phyloP scores from a whole-genome alignment of 139 green algal species.

The Deuterostichococcus epilithicus region DNA sequence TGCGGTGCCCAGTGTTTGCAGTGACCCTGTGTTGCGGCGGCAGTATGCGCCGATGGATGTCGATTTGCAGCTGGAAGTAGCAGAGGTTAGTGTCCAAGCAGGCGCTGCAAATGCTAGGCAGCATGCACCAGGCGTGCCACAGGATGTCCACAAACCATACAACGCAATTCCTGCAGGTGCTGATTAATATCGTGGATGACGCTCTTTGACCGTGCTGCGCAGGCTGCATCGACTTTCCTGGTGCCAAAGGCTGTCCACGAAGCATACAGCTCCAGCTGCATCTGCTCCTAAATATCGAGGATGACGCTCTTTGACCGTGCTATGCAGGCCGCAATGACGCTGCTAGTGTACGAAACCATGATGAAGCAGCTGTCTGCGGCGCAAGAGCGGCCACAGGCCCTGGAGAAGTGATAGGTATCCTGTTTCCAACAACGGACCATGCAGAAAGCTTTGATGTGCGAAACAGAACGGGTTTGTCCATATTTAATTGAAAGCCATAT shows the following conservation, averaged over 20 bases:
- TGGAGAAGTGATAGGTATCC: no score
- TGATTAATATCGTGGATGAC: background rate
- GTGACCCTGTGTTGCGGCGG: no score
- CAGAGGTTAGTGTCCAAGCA: no score
- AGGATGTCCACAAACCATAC: conserved; percentile 79
- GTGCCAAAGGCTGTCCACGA: background rate
- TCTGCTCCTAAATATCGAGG: no score
- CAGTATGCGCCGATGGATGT: no score
- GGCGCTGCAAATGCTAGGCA: conserved; percentile 65
- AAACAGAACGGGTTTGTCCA: no score
- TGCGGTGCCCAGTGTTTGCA: no score
- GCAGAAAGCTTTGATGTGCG: no score
- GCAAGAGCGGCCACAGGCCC: no score
- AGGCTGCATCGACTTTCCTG: background rate
- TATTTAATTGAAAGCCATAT: no score
- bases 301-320: background rate
- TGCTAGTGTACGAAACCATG: conserved; percentile 72
- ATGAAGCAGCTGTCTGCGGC: conserved; percentile 29
- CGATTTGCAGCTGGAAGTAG: no score
- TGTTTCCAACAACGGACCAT: no score
- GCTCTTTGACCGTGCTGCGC: background rate
- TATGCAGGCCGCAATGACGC: conserved; percentile 57
- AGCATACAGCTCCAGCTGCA: background rate
- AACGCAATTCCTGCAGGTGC: conserved; percentile 41
- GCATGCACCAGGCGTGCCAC: conserved; percentile 67